A percentile compares a stretch with the other conserved stretches of the same genome.
Conservation (phyloP, 768 basidiomycete species). For the Mycena rebaudengoi region DNA sequence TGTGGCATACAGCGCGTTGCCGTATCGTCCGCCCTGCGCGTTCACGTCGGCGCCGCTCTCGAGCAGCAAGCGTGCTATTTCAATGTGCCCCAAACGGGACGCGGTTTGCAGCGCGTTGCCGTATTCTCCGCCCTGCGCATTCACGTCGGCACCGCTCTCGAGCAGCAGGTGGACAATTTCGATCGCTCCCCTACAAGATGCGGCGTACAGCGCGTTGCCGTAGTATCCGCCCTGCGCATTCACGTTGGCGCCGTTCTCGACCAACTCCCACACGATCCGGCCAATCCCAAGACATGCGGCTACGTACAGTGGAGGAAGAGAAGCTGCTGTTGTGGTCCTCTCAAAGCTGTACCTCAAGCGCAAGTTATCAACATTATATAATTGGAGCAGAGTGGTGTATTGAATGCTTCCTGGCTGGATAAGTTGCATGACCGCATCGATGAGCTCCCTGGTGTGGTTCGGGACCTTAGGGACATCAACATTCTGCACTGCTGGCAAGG, state of each 20-base stretch:
- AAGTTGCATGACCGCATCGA: no score
- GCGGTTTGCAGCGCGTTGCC: background rate
- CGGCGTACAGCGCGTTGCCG: background rate
- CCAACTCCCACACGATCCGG: background rate
- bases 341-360: background rate
- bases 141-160: background rate
- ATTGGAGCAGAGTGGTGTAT: background rate
- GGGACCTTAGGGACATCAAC: background rate
- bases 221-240: background rate
- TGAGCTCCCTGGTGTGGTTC: background rate
- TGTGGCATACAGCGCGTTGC: no score
- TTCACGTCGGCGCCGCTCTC: no score
- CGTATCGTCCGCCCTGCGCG: background rate
- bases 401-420: no score
- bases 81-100: background rate
- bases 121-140: no score
- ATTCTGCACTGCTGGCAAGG: background rate
- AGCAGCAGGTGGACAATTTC: background rate
- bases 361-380: background rate
- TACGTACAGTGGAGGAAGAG: background rate
- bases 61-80: background rate
- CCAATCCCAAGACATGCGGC: background rate
- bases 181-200: background rate
- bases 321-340: background rate
- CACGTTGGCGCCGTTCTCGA: background rate